Conservation (phyloP, 768 basidiomycete genomes). For the Mycena albidolilacea region DNA sequence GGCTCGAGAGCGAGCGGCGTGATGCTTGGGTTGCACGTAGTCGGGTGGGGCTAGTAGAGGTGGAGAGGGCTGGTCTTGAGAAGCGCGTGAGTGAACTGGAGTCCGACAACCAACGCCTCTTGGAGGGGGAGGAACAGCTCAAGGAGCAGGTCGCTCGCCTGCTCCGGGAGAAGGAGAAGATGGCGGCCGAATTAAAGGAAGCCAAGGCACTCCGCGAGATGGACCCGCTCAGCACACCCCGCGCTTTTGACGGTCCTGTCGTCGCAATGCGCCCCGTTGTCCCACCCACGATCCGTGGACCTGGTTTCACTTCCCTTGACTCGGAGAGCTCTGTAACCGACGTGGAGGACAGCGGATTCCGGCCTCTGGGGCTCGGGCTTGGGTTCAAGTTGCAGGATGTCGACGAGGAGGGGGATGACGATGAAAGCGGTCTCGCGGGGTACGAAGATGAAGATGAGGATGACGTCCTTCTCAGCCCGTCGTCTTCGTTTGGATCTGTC, state of each 20-base stretch:
- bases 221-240: slow-evolving; percentile 60
- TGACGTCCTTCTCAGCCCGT: slow-evolving; percentile 63
- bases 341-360: slow-evolving; percentile 70
- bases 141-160: slow-evolving; percentile 48
- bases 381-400: slow-evolving; percentile 70
- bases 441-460: slow-evolving; percentile 82
- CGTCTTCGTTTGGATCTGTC: slow-evolving; percentile 69
- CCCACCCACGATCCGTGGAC: slow-evolving; percentile 57
- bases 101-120: slow-evolving; percentile 47
- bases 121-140: slow-evolving; percentile 55
- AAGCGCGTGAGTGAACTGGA: slow-evolving; percentile 56
- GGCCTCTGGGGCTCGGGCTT: slow-evolving; percentile 53
- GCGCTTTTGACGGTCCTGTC: slow-evolving; percentile 48
- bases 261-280: slow-evolving; percentile 40
- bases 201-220: slow-evolving; percentile 50
- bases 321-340: slow-evolving; percentile 77
- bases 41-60: slow-evolving; percentile 72
- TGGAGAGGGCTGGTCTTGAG: slow-evolving; percentile 74
- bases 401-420: slow-evolving; percentile 65
- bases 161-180: slow-evolving; percentile 58
- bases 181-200: slow-evolving; percentile 65
- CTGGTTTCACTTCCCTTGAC: slow-evolving; percentile 73
- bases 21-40: slow-evolving; percentile 91
- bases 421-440: slow-evolving; percentile 70
- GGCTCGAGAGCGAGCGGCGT: slow-evolving; percentile 83